Conservation (phyloP, 2,329 filamentous ascomycete genomes). For the Aureobasidium sp. region DNA sequence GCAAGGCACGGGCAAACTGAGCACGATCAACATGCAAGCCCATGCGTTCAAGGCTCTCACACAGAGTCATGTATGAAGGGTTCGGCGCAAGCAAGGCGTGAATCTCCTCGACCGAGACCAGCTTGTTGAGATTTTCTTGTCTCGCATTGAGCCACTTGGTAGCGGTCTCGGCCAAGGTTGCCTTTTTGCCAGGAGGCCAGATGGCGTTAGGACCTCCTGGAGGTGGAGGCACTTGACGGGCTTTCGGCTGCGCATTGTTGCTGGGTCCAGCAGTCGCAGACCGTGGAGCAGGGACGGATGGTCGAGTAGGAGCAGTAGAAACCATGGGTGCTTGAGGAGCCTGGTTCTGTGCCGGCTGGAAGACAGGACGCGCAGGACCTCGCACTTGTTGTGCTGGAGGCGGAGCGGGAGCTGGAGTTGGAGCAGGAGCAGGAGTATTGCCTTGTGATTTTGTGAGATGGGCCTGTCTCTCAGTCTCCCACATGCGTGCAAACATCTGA, state of each 20-base stretch:
- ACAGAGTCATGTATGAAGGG: constrained; percentile 50
- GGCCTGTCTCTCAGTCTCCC: constrained; percentile 46
- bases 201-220: constrained; percentile 1
- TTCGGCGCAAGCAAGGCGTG: constrained; percentile 45
- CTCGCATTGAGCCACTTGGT: constrained; percentile 39
- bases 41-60: constrained; percentile 45
- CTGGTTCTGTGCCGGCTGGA: background rate
- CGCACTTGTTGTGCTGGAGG: background rate
- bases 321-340: background rate
- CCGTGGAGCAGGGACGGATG: background rate
- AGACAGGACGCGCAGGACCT: background rate
- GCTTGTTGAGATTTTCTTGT: constrained; percentile 36
- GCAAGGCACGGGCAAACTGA: constrained; percentile 46
- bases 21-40: constrained; percentile 46
- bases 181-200: constrained; percentile 48
- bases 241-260: background rate
- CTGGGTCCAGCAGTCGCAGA: background rate
- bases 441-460: constrained; percentile 21
- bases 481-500: constrained; percentile 46
- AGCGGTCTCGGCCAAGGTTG: constrained; percentile 44
- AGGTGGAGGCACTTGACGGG: background rate
- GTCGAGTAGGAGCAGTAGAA: background rate
- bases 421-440: background rate
- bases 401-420: background rate
- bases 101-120: constrained; percentile 36